A percentile compares a stretch with the other conserved stretches of the same genome.
Conservation (phyloP, 1,139 yeast species). For the Hanseniaspora sp. region DNA sequence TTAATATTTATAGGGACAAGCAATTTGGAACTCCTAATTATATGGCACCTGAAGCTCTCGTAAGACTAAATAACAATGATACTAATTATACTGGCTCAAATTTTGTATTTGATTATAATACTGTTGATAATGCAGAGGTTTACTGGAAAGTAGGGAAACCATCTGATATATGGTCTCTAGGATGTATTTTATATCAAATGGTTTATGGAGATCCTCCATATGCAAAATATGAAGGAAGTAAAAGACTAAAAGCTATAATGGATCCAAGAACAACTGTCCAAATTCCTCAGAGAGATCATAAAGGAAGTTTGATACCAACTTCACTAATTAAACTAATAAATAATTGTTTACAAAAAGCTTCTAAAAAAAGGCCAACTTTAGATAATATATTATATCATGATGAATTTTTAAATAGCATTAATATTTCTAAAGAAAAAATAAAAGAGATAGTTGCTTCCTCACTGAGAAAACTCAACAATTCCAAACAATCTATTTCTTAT, state of each 20-base stretch:
- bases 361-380: constrained; percentile 55
- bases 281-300: constrained; percentile 54
- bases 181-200: constrained; percentile 93
- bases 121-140: constrained; percentile 25
- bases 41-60: constrained; percentile 94
- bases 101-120: constrained; percentile 17
- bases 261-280: constrained; percentile 71
- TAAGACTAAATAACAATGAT: constrained; percentile 29
- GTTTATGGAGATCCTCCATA: constrained; percentile 88
- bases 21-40: constrained; percentile 95
- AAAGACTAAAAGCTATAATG: constrained; percentile 73
- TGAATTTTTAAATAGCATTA: constrained; percentile 60
- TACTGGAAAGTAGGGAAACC: constrained; percentile 91
- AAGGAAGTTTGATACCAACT: constrained; percentile 53
- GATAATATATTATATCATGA: constrained; percentile 46
- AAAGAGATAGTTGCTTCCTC: constrained; percentile 68
- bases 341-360: constrained; percentile 63
- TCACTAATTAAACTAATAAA: constrained; percentile 63
- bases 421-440: constrained; percentile 56
- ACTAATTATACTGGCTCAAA: constrained; percentile 20
- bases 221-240: constrained; percentile 67
- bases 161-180: constrained; percentile 96
- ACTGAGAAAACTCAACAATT: not conserved
- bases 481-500: not conserved
- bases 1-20: constrained; percentile 77